Evolutionary conservation across 345 rosid genomes (phyloP), one percentile per base, ranked within the genome.

Genomic region (Erodium maritimum): DNA sequence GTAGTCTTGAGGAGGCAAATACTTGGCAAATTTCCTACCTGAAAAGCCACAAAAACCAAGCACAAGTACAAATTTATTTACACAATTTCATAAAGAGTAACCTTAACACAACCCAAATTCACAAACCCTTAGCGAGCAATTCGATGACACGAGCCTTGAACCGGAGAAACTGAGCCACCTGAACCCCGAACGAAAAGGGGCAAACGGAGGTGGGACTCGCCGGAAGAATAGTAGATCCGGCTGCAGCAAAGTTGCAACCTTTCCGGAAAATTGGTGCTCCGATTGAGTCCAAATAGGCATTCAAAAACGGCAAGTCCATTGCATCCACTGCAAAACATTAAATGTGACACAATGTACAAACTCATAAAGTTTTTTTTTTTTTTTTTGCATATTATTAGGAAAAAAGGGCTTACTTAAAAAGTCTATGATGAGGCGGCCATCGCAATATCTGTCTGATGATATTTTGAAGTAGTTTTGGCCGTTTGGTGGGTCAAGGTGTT

Each of bases 191-290:
- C 0, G 94, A 80, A 64, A 93, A 89, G 0, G 96, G 99, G 75
- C 95, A 71, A 42, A 89, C 78, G 10, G 91, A 71, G 21, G 80
- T 71, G 50, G 94, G 78, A 54, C 77, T 83, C 58, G 96, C 84
- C 0, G 96, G 95, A 58, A 73, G 87, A 56, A 87, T 73, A 0
- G 83, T 87, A 1, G 99, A 82, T 21, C 85, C 96, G 17, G 96
- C 99, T 8, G 94, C 87, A 4, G 99, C 96, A 66, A 83, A 93
- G 71, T 93, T 93, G 73, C 95, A 85, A 2, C 96, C 99, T 65
- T 62, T 87, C 5, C 67, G 82, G 72, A 89, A 89, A 75, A 68
- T 89, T 4, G 99, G 99, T 9, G 64, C 13, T 20, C 99, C 99
- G 13, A 87, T 42, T 56, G 99, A 81, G 59, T 93, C 96, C 73